Base-by-base conservation (phyloP, 1,284 basidiomycete genomes). In the Ceratobasidium sp. region DNA sequence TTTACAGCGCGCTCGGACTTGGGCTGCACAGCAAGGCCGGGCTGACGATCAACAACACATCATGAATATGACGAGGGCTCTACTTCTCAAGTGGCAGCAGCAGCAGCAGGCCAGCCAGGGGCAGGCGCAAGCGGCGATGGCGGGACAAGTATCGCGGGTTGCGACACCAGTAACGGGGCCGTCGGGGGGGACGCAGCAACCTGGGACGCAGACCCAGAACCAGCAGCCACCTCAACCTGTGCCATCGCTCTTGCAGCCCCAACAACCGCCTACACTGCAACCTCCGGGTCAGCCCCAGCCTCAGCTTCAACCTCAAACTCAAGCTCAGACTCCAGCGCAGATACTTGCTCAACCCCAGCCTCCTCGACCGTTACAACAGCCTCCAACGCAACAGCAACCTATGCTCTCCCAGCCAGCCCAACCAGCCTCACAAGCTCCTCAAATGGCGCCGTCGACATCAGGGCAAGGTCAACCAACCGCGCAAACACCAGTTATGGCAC, bases 21-120 rank as follows among this genome's bases (percentile, higher is more conserved):
- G 66, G 15, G 73, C 73, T 12, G 61, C 61, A 20, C 48, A 44
- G 6, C 73, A 76, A 52, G 52, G 52, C 33, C 73, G 64, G 23
- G 20, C 33, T 15, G 73, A 76, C 23, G 73, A 76, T 33, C 33
- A 33, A 64, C 62, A 38, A 33, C 66, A 28, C 23, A 56, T 76
- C 10, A n/a, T 46, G 50, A 7, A 17, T 1, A 17, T 76, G 2
- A 64, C 73, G n/a, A 26, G 17, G 26, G 12, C 54, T 15, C 26
- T 76, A 40, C 26, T 40, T n/a, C 7, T 4, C 9, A 20, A 44
- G 17, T 33, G 33, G 33, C 33, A 33, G 33, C 33, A 33, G 33
- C 33, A 33, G 33, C 50, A 66, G 1, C 73, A 67, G 59, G 33
- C 59, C 17, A 15, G 59, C 28, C 40, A 9, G 59, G 71, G 61